Percentiles rank a stretch among this genome's conserved stretches.
These are phyloP conservation scores for Cercophora samala DNA, from an alignment of 495 filamentous ascomycete species.

Conservation along the genomic window DNA sequence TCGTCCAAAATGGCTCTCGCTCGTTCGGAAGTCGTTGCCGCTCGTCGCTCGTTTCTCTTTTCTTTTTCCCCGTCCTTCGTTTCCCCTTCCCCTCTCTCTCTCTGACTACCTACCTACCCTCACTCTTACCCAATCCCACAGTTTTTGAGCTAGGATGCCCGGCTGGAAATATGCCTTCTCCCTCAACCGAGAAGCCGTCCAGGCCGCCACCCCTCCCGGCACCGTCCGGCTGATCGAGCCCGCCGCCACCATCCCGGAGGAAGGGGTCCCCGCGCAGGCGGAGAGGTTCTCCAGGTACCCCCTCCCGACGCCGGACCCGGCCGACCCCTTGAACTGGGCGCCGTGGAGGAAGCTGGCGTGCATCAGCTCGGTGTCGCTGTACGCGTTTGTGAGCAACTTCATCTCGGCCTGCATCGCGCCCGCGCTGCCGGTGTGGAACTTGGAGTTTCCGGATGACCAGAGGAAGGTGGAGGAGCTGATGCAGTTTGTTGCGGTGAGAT, in stretches of 20 bases:
- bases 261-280: conserved; percentile 6
- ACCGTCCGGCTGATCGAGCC: conserved; percentile 32
- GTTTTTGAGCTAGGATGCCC: conserved; percentile 22
- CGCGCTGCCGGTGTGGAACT: conserved; percentile 31
- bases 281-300: conserved; percentile 25
- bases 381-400: conserved; percentile 33
- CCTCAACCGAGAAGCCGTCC: conserved; percentile 25
- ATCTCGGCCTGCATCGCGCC: conserved; percentile 27
- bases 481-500: conserved; percentile 28
- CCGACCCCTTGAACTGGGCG: conserved; percentile 35
- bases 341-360: conserved; percentile 29
- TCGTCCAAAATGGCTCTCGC: neutral
- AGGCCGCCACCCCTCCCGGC: conserved; percentile 31
- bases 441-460: conserved; percentile 21
- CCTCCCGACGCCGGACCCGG: conserved; percentile 26
- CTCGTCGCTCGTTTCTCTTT: neutral
- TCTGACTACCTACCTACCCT: neutral
- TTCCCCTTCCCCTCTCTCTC: neutral
- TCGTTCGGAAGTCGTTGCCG: neutral
- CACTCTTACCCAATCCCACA: neutral
- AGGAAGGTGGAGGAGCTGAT: conserved; percentile 22
- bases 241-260: conserved; percentile 8
- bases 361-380: conserved; percentile 24
- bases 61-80: too few species aligned
- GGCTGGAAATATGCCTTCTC: conserved; percentile 32